Evolutionary conservation across 2,329 filamentous ascomycete genomes (phyloP).

Genomic region (Helotiales sp.): DNA sequence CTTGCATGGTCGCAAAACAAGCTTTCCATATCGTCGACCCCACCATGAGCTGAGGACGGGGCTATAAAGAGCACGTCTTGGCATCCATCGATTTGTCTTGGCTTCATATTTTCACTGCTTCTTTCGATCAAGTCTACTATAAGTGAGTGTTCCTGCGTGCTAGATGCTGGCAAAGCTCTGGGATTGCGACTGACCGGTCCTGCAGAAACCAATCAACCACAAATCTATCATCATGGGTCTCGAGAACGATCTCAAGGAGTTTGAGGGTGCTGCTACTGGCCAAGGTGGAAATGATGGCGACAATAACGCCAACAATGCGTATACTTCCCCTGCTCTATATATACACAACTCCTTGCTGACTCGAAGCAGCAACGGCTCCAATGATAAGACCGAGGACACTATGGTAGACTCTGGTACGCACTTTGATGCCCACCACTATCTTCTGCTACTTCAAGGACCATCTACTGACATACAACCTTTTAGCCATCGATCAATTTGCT

Average conservation of each 20-base stretch:
- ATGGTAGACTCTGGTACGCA: slow-evolving; percentile 36
- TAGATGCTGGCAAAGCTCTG: not conserved
- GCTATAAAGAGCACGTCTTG: slow-evolving; percentile 13
- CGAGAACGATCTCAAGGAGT: slow-evolving; percentile 32
- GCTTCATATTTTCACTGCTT: slow-evolving; percentile 1
- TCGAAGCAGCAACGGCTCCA: slow-evolving; percentile 19
- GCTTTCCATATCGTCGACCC: slow-evolving; percentile 4
- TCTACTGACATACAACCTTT: not conserved
- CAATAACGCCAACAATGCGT: slow-evolving; percentile 30
- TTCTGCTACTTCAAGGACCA: not conserved
- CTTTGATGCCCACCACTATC: not conserved
- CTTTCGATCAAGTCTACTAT: not conserved
- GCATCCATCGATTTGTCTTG: slow-evolving; percentile 8
- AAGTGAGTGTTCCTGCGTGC: not conserved
- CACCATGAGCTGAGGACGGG: slow-evolving; percentile 6
- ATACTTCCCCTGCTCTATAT: not conserved
- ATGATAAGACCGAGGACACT: slow-evolving; percentile 36
- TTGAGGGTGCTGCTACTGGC: slow-evolving; percentile 33
- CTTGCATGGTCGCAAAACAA: slow-evolving; percentile 11
- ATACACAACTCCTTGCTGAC: not conserved
- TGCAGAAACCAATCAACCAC: not conserved
- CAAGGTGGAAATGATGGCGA: slow-evolving; percentile 37
- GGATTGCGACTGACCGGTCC: not conserved
- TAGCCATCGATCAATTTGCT: slow-evolving; percentile 36
- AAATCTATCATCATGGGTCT: slow-evolving; percentile 27